Conservation (phyloP, 2,329 filamentous ascomycete species). For the Pseudogymnoascus sp. region DNA sequence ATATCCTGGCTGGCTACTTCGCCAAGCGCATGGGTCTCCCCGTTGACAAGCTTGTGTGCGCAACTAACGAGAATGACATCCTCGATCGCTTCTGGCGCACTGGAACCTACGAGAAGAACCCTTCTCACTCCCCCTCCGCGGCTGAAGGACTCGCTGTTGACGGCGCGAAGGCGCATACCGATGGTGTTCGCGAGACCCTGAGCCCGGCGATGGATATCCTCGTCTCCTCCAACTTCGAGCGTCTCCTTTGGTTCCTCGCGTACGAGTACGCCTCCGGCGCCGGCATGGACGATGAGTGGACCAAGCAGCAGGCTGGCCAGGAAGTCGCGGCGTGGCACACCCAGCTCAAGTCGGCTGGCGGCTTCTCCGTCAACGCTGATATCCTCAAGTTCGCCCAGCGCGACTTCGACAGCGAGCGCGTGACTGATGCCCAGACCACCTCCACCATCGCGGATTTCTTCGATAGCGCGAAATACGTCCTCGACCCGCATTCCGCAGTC, state of each 20-base stretch:
- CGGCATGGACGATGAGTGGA: conserved; percentile 56
- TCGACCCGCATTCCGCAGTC: conserved; percentile 89
- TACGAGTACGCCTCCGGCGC: conserved; percentile 56
- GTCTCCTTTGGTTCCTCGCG: conserved; percentile 86
- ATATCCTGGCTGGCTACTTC: conserved; percentile 90
- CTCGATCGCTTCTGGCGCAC: conserved; percentile 91
- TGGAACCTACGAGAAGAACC: conserved; percentile 80
- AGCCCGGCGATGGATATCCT: conserved; percentile 97
- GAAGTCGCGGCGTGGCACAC: conserved; percentile 71
- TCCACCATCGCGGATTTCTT: conserved; percentile 54
- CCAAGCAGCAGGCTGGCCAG: conserved; percentile 61
- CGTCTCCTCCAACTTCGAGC: conserved; percentile 93
- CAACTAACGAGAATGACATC: conserved; percentile 97
- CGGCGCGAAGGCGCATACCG: conserved; percentile 52
- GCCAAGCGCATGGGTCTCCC: conserved; percentile 85
- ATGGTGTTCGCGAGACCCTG: conserved; percentile 81
- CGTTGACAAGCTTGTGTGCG: conserved; percentile 77
- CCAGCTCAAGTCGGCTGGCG: conserved; percentile 70
- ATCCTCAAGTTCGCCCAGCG: conserved; percentile 62
- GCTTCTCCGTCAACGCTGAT: conserved; percentile 70
- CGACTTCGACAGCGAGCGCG: conserved; percentile 73
- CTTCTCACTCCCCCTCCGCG: conserved; percentile 47
- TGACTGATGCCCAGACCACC: conserved; percentile 58
- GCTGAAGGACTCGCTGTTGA: conserved; percentile 46
- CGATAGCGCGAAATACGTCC: conserved; percentile 51